Base-by-base conservation (phyloP, 345 rosid species). In the Firmiana major region DNA sequence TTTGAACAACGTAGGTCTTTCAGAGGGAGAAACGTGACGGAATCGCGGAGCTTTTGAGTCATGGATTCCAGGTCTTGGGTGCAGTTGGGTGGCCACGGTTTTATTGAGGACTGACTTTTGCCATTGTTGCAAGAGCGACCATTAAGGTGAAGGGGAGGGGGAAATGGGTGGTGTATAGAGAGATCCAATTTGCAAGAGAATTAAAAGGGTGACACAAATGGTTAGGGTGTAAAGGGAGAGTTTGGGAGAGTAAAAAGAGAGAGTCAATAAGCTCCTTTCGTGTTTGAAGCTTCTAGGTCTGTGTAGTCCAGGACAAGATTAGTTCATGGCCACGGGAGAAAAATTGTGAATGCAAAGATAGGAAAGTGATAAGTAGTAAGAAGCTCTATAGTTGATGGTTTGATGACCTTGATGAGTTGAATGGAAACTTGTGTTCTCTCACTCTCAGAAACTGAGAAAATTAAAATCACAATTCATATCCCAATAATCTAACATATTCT, bases 21-120 rank as follows among this genome's bases (percentile, higher is more conserved):
- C n/a, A 92, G 88, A 0, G 91, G 92, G 73, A 92, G 89, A 69
- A 87, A 92, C 42, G 86, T 89, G 76, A 87, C 86, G 0, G 94
- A 78, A 7, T 79, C 79, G n/a, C 81, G 87, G 45, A 92, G 90
- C 79, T 76, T 88, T 65, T 86, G 78, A 24, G 78, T 19, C 75
- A 70, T 51, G 82, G 87, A 55, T 5, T 77, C 11, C 22, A 36
- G 40, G 64, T 75, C 76, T 22, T 69, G 71, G 48, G 28, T 57
- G 78, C 63, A 74, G 51, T 73, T 62, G 17, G 83, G 28, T 38
- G 21, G 38, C 9, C 21, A 40, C 3, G 17, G 31, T 36, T 55
- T 38, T 15, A 62, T 74, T 53, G 75, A 60, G 48, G 74, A 76
- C 55, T 26, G 51, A 34, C 0, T 62, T 64, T 3, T 82, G 53